phyloP scores from a whole-genome alignment of 306 rosid genomes.

The Fragaria ananassa region DNA sequence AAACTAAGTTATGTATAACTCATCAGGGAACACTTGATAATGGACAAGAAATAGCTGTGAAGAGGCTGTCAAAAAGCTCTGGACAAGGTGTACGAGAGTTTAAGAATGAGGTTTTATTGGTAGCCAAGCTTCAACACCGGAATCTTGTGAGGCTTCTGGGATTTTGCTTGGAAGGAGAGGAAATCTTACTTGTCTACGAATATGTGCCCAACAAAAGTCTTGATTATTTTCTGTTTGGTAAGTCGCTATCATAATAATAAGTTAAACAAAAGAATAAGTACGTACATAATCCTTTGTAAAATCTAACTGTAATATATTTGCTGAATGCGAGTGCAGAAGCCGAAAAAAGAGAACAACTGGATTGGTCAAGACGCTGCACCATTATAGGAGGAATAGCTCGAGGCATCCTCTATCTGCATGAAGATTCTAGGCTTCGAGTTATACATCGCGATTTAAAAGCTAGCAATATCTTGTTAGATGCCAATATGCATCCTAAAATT shows the following conservation, averaged over 20 bases:
- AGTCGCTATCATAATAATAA: neutral
- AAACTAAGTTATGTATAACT: too few species aligned
- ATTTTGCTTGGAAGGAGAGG: conserved; percentile 51
- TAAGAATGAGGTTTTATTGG: conserved; percentile 43
- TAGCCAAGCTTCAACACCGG: conserved; percentile 53
- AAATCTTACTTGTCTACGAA: conserved; percentile 57
- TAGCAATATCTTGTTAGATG: conserved; percentile 47
- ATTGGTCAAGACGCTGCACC: conserved; percentile 40
- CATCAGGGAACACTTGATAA: neutral
- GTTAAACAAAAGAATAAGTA: neutral
- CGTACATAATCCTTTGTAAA: neutral
- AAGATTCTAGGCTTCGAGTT: conserved; percentile 44
- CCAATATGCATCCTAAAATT: conserved; percentile 45
- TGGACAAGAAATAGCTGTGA: conserved; percentile 58
- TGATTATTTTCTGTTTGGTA: conserved; percentile 49
- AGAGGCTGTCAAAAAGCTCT: conserved; percentile 54
- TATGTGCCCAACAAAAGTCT: conserved; percentile 62
- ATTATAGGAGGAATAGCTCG: conserved; percentile 34
- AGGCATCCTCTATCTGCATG: conserved; percentile 33
- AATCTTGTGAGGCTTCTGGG: conserved; percentile 64
- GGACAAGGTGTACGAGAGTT: conserved; percentile 66
- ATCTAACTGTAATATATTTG: conserved; percentile 3
- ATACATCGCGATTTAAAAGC: conserved; percentile 62
- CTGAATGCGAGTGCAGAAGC: conserved; percentile 19
- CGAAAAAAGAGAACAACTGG: conserved; percentile 19